Evolutionary conservation across 1,139 yeast species (phyloP).

Genomic region (Citeromyces siamensis): DNA sequence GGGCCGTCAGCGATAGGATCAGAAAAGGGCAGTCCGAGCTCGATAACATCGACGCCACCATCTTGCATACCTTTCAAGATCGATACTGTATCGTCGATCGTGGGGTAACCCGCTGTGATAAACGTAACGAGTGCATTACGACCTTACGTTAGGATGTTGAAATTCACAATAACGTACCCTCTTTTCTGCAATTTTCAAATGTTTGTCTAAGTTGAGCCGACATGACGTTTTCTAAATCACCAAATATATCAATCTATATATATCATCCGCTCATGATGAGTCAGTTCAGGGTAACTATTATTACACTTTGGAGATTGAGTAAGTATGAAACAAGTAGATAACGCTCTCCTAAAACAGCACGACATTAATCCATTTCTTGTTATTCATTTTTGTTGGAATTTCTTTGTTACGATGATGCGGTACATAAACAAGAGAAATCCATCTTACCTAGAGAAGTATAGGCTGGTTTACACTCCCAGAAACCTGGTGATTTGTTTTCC

Average conservation of each 20-base stretch:
- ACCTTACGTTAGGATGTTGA: slow-evolving; percentile 17
- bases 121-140: slow-evolving; percentile 88
- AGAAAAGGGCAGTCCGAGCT: slow-evolving; percentile 93
- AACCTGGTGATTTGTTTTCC: not conserved
- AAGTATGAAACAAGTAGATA: too few relatives aligned
- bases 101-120: slow-evolving; percentile 91
- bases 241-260: not conserved
- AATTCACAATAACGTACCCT: slow-evolving; percentile 20
- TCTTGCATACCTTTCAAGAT: slow-evolving; percentile 79
- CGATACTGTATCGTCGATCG: slow-evolving; percentile 77
- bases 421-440: not conserved
- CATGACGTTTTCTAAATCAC: slow-evolving; percentile 29
- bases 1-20: slow-evolving; percentile 99
- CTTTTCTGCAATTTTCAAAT: slow-evolving; percentile 56
- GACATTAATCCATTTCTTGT: too few relatives aligned
- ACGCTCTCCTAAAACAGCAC: too few relatives aligned
- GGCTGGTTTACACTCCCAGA: slow-evolving; percentile 2
- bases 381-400: too few relatives aligned
- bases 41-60: slow-evolving; percentile 93
- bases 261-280: not conserved
- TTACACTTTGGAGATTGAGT: too few relatives aligned
- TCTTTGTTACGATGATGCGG: not conserved
- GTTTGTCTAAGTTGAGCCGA: slow-evolving; percentile 58
- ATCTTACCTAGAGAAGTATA: not conserved
- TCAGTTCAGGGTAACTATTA: slow-evolving; percentile 3